These are phyloP conservation scores for Schizosaccharomyces versatilis DNA, from an alignment of 1,139 yeast species.

Conservation along the genomic window DNA sequence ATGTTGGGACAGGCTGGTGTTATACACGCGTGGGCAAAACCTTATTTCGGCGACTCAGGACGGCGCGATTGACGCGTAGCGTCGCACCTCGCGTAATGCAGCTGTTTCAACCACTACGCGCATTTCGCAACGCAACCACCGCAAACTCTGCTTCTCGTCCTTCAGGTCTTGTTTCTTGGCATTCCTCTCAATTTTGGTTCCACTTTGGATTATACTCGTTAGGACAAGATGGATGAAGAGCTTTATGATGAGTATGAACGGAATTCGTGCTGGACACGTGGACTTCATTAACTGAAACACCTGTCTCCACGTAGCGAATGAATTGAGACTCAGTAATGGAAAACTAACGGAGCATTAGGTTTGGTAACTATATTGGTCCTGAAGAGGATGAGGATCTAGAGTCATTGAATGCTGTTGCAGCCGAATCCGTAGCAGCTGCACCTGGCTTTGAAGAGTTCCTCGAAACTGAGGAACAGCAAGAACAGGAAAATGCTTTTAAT, in stretches of 20 bases:
- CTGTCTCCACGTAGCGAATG: background rate
- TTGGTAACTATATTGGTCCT: slow-evolving; percentile 11
- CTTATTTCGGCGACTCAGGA: no score
- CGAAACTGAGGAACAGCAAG: slow-evolving; percentile 3
- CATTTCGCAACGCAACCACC: no score
- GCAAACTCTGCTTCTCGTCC: no score
- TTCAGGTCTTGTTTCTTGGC: no score
- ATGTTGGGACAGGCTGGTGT: no score
- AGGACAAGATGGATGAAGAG: slow-evolving; percentile 10
- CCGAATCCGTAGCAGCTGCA: background rate
- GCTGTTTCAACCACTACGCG: no score
- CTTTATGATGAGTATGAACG: slow-evolving; percentile 9
- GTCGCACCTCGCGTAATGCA: no score
- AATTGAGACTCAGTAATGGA: background rate
- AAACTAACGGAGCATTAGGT: background rate
- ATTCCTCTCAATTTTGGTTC: background rate
- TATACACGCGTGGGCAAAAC: no score
- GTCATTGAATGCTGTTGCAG: slow-evolving; percentile 4
- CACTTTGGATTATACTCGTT: background rate
- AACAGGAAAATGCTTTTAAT: slow-evolving; percentile 4
- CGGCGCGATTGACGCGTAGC: no score
- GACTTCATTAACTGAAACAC: background rate
- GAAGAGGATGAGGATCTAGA: slow-evolving; percentile 7
- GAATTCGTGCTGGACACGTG: background rate
- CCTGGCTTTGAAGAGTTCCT: slow-evolving; percentile 3